A percentile compares a stretch with the other conserved stretches of the same genome.
phyloP scores from a whole-genome alignment of 139 green algal species.

The Auxenochlorella protothecoides region DNA sequence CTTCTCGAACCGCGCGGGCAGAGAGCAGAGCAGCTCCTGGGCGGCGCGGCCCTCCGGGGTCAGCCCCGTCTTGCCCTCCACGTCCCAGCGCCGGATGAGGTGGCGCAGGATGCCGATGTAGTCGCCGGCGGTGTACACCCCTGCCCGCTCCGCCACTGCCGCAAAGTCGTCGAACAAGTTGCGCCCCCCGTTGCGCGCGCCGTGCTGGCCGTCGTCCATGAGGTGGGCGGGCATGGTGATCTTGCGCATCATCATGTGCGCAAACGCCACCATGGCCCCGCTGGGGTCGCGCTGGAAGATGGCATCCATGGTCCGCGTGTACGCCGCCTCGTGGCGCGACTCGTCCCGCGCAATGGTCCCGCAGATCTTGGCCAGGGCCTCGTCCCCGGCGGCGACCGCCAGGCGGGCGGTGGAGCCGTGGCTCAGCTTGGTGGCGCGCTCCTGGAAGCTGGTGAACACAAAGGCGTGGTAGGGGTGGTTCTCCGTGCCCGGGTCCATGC shows the following conservation, averaged over 20 bases:
- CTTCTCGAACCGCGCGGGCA: conserved; percentile 80
- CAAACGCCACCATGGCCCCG: conserved; percentile 83
- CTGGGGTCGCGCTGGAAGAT: conserved; percentile 76
- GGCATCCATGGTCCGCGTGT: conserved; percentile 82
- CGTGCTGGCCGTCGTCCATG: conserved; percentile 87
- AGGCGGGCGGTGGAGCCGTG: conserved; percentile 91
- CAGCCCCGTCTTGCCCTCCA: conserved; percentile 43
- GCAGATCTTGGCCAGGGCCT: conserved; percentile 17
- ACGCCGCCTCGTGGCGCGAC: conserved; percentile 90
- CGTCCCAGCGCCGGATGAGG: conserved; percentile 75
- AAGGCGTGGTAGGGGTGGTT: conserved; percentile 14
- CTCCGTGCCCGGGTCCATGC: conserved; percentile 18
- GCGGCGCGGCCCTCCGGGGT: conserved; percentile 47
- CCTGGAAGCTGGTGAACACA: conserved; percentile 21
- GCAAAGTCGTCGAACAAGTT: conserved; percentile 93
- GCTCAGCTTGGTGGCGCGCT: conserved; percentile 88
- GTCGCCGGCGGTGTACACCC: conserved; percentile 74
- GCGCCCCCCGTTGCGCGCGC: conserved; percentile 34
- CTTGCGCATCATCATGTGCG: conserved; percentile 98
- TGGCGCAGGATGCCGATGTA: conserved; percentile 87
- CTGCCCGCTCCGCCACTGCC: conserved; percentile 64
- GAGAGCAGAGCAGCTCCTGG: neutral
- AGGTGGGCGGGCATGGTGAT: conserved; percentile 94
- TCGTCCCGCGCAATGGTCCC: conserved; percentile 81
- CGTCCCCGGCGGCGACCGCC: conserved; percentile 80